These are phyloP conservation scores for Backusella circina DNA, from an alignment of 192 early-diverging fungal genomes.

Conservation along the genomic window DNA sequence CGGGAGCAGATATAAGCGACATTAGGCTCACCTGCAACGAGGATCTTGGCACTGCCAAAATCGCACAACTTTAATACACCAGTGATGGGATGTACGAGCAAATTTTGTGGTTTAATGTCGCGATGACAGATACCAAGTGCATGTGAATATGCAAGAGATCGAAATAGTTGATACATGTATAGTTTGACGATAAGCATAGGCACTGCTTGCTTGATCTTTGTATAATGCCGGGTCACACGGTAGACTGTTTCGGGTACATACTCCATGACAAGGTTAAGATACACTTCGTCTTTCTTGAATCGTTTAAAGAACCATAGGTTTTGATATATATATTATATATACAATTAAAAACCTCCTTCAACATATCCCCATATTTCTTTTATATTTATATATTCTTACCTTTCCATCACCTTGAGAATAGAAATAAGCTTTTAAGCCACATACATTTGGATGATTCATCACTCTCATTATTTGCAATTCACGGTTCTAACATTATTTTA, in stretches of 20 bases:
- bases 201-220: conserved; percentile 87
- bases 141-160: conserved; percentile 95
- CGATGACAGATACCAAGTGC: conserved; percentile 94
- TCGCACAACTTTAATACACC: conserved; percentile 95
- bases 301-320: neutral
- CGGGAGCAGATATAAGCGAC: conserved; percentile 96
- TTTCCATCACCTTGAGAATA: conserved; percentile 88
- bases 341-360: neutral
- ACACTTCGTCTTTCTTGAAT: conserved; percentile 82
- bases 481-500: conserved; percentile 73
- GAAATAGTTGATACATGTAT: conserved; percentile 97
- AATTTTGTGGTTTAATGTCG: conserved; percentile 98
- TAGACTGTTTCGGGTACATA: conserved; percentile 94
- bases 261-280: conserved; percentile 90
- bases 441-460: conserved; percentile 87
- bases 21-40: conserved; percentile 91
- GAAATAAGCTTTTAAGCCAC: conserved; percentile 83
- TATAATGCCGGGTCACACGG: conserved; percentile 81
- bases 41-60: conserved; percentile 94
- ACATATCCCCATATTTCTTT: no score
- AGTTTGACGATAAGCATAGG: conserved; percentile 89
- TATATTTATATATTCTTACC: conserved; percentile 24
- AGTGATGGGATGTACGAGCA: conserved; percentile 81
- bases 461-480: conserved; percentile 90
- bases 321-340: neutral